A percentile compares a stretch with the other conserved stretches of the same genome.
phyloP scores from a whole-genome alignment of 1,139 yeast genomes.

The Candida smagusa region DNA sequence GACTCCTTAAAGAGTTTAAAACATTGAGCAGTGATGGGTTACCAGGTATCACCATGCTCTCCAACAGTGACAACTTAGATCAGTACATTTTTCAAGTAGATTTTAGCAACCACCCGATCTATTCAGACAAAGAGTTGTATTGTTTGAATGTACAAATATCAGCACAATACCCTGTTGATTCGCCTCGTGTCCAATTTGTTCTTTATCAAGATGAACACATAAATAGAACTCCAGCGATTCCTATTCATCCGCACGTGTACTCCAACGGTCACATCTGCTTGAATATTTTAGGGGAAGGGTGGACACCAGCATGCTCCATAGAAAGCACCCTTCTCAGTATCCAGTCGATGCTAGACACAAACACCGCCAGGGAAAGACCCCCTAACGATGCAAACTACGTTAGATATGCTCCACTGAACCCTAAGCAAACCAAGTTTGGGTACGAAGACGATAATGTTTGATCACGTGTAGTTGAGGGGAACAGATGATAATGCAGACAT shows the following conservation, averaged over 20 bases:
- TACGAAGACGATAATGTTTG: slow-evolving; percentile 53
- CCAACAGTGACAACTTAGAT: slow-evolving; percentile 20
- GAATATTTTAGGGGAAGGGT: slow-evolving; percentile 59
- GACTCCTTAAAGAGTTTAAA: slow-evolving; percentile 43
- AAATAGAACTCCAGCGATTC: slow-evolving; percentile 28
- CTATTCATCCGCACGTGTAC: slow-evolving; percentile 71
- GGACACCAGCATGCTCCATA: slow-evolving; percentile 71
- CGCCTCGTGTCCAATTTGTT: slow-evolving; percentile 60
- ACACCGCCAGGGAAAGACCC: slow-evolving; percentile 45
- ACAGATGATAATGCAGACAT: no score
- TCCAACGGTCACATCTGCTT: slow-evolving; percentile 74
- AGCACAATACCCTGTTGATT: slow-evolving; percentile 56
- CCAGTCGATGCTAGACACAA: slow-evolving; percentile 62
- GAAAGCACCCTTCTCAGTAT: slow-evolving; percentile 54
- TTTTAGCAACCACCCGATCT: slow-evolving; percentile 22
- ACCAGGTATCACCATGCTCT: slow-evolving; percentile 29
- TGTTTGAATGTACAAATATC: slow-evolving; percentile 38
- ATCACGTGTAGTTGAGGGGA: no score
- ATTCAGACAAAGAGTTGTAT: slow-evolving; percentile 31
- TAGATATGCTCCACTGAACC: slow-evolving; percentile 53
- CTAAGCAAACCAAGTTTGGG: slow-evolving; percentile 45
- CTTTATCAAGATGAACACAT: slow-evolving; percentile 11
- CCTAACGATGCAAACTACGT: slow-evolving; percentile 53
- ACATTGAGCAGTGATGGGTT: slow-evolving; percentile 17
- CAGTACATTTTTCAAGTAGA: slow-evolving; percentile 23